These are phyloP conservation scores for Vicia sativa DNA, from an alignment of 306 rosid species.

Conservation along the genomic window DNA sequence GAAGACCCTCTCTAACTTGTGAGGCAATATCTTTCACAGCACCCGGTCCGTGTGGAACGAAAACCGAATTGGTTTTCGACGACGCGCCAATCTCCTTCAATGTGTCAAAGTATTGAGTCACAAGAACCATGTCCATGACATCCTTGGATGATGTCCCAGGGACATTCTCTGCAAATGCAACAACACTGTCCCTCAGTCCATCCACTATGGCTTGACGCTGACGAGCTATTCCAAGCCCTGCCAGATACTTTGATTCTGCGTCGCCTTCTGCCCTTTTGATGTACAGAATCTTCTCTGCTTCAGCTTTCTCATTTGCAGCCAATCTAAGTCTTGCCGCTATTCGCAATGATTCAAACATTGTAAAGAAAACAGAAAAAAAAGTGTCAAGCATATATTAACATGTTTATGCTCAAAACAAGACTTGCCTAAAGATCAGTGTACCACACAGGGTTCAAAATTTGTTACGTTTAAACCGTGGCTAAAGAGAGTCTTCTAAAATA, in stretches of 20 bases:
- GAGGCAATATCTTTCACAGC: conserved; percentile 79
- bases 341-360: conserved; percentile 25
- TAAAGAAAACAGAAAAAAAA: conserved; percentile 10
- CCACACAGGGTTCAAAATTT: no score
- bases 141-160: conserved; percentile 89
- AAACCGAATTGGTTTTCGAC: conserved; percentile 82
- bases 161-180: conserved; percentile 82
- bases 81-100: conserved; percentile 94
- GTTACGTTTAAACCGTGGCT: no score
- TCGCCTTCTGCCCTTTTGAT: conserved; percentile 90
- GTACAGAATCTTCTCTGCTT: conserved; percentile 87
- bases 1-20: conserved; percentile 89
- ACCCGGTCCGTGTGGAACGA: conserved; percentile 96
- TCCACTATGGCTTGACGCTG: conserved; percentile 96
- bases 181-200: conserved; percentile 89
- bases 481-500: no score
- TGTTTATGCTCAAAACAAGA: conserved; percentile 19
- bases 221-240: conserved; percentile 88
- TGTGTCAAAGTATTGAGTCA: conserved; percentile 93
- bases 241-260: conserved; percentile 85
- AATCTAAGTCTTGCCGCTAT: conserved; percentile 85
- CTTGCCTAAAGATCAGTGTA: background rate
- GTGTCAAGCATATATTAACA: conserved; percentile 10
- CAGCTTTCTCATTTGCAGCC: conserved; percentile 91
- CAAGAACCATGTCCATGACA: conserved; percentile 98